Percentiles rank a stretch among this genome's conserved stretches.
Conservation (phyloP, 352 stramenopile species). For the Globisporangium echinulatum region DNA sequence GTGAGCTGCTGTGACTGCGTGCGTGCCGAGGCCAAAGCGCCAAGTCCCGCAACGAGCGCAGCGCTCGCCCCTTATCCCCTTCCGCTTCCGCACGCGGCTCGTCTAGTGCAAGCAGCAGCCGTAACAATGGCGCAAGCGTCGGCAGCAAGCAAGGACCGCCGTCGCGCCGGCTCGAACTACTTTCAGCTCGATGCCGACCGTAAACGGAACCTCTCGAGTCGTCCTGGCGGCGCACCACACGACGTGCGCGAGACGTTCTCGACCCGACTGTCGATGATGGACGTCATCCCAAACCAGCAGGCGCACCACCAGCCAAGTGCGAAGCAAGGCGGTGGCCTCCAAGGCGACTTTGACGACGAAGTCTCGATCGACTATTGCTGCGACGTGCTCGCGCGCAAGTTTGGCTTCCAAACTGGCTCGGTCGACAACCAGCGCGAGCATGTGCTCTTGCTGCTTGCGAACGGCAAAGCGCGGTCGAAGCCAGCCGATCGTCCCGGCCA, state of each 20-base stretch:
- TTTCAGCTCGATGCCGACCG: slow-evolving; percentile 73
- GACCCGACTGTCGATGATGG: slow-evolving; percentile 59
- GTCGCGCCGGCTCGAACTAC: slow-evolving; percentile 81
- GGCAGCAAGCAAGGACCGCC: slow-evolving; percentile 28
- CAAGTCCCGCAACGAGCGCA: too few relatives aligned
- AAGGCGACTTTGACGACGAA: slow-evolving; percentile 70
- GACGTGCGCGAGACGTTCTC: slow-evolving; percentile 53
- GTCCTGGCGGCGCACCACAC: slow-evolving; percentile 16
- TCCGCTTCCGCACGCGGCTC: too few relatives aligned
- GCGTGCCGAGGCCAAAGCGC: too few relatives aligned
- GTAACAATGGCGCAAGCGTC: too few relatives aligned
- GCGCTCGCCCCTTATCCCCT: too few relatives aligned
- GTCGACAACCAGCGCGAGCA: slow-evolving; percentile 78
- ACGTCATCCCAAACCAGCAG: slow-evolving; percentile 32
- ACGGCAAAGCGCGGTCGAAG: slow-evolving; percentile 55
- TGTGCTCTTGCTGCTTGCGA: slow-evolving; percentile 62
- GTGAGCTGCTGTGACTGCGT: too few relatives aligned
- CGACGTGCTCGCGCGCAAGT: slow-evolving; percentile 64
- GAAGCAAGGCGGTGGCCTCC: slow-evolving; percentile 31
- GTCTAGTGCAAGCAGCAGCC: too few relatives aligned
- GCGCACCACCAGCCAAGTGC: slow-evolving; percentile 19
- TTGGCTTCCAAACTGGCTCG: slow-evolving; percentile 64
- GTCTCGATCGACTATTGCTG: slow-evolving; percentile 70
- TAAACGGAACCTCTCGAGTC: slow-evolving; percentile 56
- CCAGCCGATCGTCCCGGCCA: slow-evolving; percentile 30